Evolutionary conservation across 1,284 basidiomycete species (phyloP).

Genomic region (Trichosporon coremiiforme): DNA sequence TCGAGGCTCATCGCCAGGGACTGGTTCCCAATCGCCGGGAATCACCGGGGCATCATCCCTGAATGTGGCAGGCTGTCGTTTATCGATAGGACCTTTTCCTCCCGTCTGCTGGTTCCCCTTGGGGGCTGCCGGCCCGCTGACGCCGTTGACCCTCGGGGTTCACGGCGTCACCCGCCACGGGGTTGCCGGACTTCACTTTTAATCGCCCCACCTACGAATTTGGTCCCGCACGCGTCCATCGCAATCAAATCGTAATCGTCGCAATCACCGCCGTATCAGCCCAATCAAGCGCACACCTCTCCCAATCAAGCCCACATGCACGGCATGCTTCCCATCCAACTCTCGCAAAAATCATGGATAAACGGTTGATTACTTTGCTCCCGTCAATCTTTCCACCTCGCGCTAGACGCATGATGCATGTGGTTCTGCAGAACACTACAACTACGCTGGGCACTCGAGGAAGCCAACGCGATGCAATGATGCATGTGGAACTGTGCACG

Average conservation of each 20-base stretch:
- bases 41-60: constrained; percentile 15
- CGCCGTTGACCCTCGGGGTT: background rate
- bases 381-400: background rate
- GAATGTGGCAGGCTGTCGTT: constrained; percentile 17
- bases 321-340: too few relatives aligned
- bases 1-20: background rate
- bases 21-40: background rate
- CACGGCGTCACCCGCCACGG: background rate
- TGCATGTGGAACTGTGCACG: background rate
- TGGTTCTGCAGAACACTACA: too few relatives aligned
- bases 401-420: background rate
- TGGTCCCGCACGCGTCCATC: background rate
- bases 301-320: constrained; percentile 1
- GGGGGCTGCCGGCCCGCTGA: background rate
- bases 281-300: background rate
- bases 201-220: background rate
- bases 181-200: background rate
- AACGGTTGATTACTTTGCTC: constrained; percentile 10
- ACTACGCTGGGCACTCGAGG: too few relatives aligned
- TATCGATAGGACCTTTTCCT: constrained; percentile 18
- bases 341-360: constrained; percentile 21
- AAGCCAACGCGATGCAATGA: background rate
- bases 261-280: constrained; percentile 1
- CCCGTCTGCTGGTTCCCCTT: background rate
- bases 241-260: constrained; percentile 10